A percentile compares a stretch with the other conserved stretches of the same genome.
Conservation (phyloP, 1,284 basidiomycete species). For the Cystobasidium slooffiae region DNA sequence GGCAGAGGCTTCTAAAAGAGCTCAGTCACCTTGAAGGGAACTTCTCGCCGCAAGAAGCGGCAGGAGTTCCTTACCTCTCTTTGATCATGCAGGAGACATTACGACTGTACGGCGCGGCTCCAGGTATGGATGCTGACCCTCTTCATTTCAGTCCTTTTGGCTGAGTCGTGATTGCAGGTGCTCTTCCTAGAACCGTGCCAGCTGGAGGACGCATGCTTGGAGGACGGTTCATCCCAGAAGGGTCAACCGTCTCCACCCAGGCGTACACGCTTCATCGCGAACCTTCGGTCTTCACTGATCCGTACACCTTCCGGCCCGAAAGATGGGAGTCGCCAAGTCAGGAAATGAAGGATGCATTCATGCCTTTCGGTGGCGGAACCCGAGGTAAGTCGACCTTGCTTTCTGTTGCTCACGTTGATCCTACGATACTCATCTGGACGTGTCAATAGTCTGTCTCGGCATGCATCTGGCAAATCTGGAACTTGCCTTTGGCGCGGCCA, state of each 20-base stretch:
- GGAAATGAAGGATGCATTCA: constrained; percentile 32
- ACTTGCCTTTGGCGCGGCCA: constrained; percentile 4
- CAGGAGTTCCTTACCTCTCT: constrained; percentile 2
- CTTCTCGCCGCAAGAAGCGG: constrained; percentile 16
- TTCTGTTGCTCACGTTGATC: not conserved
- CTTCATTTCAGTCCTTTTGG: not conserved
- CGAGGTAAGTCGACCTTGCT: not conserved
- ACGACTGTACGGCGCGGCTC: constrained; percentile 27
- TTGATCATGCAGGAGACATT: constrained; percentile 20
- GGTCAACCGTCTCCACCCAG: constrained; percentile 17
- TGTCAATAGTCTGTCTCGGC: constrained; percentile 21
- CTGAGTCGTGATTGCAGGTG: not conserved
- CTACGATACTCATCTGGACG: not conserved
- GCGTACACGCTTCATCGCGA: constrained; percentile 21
- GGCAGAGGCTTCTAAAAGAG: not conserved
- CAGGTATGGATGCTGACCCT: not conserved
- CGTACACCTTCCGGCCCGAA: constrained; percentile 8
- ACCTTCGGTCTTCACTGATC: not conserved
- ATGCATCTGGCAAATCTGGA: constrained; percentile 20
- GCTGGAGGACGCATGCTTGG: constrained; percentile 12
- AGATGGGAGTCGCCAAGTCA: constrained; percentile 14
- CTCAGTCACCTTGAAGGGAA: not conserved
- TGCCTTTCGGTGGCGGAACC: constrained; percentile 26
- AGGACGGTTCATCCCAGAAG: constrained; percentile 1
- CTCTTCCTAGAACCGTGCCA: constrained; percentile 13